A percentile compares a stretch with the other conserved stretches of the same genome.
Evolutionary conservation across 176 grass and related monocot species (phyloP).

Genomic region (Olyra latifolia): DNA sequence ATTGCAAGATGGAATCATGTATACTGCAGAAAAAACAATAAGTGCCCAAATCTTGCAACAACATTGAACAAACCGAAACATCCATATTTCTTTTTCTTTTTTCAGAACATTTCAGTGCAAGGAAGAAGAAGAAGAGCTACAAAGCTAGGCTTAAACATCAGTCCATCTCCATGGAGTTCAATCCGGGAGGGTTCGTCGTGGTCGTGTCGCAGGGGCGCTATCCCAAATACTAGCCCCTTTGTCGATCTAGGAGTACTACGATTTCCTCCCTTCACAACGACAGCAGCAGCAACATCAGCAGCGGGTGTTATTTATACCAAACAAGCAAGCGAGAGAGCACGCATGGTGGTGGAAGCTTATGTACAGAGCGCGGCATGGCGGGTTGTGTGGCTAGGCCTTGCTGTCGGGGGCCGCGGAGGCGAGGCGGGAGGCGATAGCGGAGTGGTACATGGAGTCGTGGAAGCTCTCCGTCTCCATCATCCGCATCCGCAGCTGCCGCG

Average conservation of each 20-base stretch:
- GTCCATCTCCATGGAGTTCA: neutral
- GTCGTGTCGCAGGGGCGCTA: neutral
- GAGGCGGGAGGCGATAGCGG: slow-evolving; percentile 95
- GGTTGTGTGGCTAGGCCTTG: neutral
- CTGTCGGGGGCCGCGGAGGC: slow-evolving; percentile 56
- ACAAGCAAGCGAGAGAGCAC: neutral
- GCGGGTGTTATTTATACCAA: neutral
- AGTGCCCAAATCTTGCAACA: neutral
- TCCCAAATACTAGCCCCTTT: neutral
- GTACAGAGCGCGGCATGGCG: neutral
- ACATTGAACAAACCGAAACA: neutral
- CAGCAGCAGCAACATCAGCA: neutral
- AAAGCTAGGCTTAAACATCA: neutral
- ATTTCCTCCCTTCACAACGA: neutral
- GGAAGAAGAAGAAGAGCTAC: neutral
- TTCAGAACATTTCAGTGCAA: neutral
- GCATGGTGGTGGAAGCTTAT: neutral
- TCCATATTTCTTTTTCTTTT: neutral
- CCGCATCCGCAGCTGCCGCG: slow-evolving; percentile 68
- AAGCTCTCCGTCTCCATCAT: slow-evolving; percentile 81
- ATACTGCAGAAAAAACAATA: too few species aligned
- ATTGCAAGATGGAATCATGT: neutral
- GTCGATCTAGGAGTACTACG: neutral
- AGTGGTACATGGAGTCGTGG: slow-evolving; percentile 98
- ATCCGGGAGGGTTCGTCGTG: neutral